These are phyloP conservation scores for Solanum piurae DNA, from an alignment of 257 asterid species.

Conservation along the genomic window DNA sequence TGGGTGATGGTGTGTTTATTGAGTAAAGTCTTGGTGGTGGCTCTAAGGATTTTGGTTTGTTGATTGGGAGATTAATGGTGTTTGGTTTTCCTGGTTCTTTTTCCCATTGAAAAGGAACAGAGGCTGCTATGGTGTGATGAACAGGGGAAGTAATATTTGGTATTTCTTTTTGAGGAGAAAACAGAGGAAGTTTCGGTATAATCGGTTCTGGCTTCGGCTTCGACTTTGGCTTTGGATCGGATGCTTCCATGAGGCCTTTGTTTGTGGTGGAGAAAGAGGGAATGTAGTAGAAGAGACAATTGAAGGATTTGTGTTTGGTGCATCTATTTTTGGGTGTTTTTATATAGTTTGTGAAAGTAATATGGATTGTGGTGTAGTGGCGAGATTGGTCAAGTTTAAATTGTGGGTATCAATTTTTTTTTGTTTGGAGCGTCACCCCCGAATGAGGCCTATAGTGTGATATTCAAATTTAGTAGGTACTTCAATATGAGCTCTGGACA, in stretches of 20 bases:
- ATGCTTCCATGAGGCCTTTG: not conserved
- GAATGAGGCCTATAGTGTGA: accelerated
- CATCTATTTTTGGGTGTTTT: not conserved
- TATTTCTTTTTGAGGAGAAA: not conserved
- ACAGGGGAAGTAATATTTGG: not conserved
- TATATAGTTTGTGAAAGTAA: too few relatives aligned
- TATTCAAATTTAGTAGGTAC: too few relatives aligned
- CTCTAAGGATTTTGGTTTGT: not conserved
- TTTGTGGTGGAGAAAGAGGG: not conserved
- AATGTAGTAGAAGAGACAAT: not conserved
- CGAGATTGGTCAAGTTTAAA: too few relatives aligned
- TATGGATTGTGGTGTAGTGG: too few relatives aligned
- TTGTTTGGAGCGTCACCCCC: accelerated
- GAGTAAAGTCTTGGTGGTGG: not conserved
- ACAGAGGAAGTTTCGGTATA: not conserved
- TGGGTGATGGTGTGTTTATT: not conserved
- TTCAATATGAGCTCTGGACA: accelerated
- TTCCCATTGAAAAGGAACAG: conserved; percentile 3
- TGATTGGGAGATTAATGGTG: not conserved
- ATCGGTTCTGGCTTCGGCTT: not conserved
- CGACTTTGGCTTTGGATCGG: not conserved
- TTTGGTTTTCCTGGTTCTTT: not conserved
- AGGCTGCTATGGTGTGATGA: not conserved
- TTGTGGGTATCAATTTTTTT: too few relatives aligned
- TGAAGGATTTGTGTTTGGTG: not conserved